Evolutionary conservation across 768 basidiomycete species (phyloP), one percentile per base, ranked within the genome.

Genomic region (Naganishia friedmannii): DNA sequence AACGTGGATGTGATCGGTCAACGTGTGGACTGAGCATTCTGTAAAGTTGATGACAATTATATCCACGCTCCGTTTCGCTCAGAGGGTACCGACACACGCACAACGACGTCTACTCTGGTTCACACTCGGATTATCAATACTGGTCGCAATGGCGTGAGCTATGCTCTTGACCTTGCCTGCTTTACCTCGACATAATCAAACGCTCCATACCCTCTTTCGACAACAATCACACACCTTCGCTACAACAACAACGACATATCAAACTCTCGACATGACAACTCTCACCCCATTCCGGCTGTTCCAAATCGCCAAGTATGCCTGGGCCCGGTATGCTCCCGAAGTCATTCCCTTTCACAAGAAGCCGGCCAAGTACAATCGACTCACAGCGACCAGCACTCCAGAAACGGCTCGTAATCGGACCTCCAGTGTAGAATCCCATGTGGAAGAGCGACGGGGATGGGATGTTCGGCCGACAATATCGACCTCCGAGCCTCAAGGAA

Each of bases 271-370:
- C 23, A 74, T 74, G 73, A 69, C 70, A 15, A 77, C 76, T n/a
- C 72, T 78, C 13, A 76, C 77, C 10, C 80, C 80, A 12, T 79
- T 76, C 67, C 69, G 78, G 68, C 77, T 79, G 58, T 63, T 77
- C 51, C 77, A 77, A 58, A 26, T 81, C 31, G 77, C 75, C 10
- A 70, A 74, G 34, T 81, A 81, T 65, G 68, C 77, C 7, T 45
- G 78, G 28, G 34, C 57, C 5, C 58, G 48, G 10, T 70, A 70
- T 37, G 55, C 63, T 54, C 60, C 69, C n/a, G 56, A 54, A 17
- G 19, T 39, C 26, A 29, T 45, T 5, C 60, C 39, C 2, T 63
- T 63, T 17, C n/a, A 26, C 3, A 63, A 26, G 12, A 63, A 45
- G 23, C 23, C 60, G 23, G 3, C 39, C 6, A 63, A 37, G 42